A percentile compares a stretch with the other conserved stretches of the same genome.
phyloP scores from a whole-genome alignment of 495 filamentous ascomycete genomes.

The Podospora fimiseda region DNA sequence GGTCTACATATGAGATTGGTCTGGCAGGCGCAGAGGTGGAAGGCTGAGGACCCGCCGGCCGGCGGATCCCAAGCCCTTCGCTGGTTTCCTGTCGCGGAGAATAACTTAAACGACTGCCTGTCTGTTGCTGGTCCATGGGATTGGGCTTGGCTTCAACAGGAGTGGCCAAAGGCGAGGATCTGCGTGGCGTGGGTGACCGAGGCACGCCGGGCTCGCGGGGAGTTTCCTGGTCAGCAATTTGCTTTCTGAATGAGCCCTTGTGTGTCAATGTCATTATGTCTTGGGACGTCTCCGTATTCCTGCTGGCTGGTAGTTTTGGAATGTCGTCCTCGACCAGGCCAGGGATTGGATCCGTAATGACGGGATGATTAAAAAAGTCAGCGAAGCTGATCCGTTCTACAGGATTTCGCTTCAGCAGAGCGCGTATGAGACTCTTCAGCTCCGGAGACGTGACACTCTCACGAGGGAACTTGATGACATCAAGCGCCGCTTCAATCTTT shows the following conservation, averaged over 20 bases:
- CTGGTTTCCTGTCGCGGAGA: slow-evolving; percentile 33
- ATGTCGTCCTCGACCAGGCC: slow-evolving; percentile 72
- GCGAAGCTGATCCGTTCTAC: slow-evolving; percentile 77
- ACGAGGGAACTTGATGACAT: slow-evolving; percentile 73
- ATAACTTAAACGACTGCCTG: slow-evolving; percentile 20
- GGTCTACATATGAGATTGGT: slow-evolving; percentile 26
- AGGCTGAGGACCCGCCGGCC: slow-evolving; percentile 25
- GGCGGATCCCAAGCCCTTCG: slow-evolving; percentile 42
- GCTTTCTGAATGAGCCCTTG: slow-evolving; percentile 17
- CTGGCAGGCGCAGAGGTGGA: slow-evolving; percentile 37
- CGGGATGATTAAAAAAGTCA: slow-evolving; percentile 67
- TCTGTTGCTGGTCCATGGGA: slow-evolving; percentile 20
- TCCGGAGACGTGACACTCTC: slow-evolving; percentile 64
- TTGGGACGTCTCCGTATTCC: slow-evolving; percentile 21
- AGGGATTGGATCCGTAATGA: slow-evolving; percentile 75
- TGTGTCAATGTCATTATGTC: slow-evolving; percentile 19
- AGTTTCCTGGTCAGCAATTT: slow-evolving; percentile 26
- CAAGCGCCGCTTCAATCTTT: slow-evolving; percentile 81
- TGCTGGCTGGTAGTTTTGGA: slow-evolving; percentile 29
- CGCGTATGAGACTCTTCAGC: slow-evolving; percentile 75
- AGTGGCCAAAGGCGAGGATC: slow-evolving; percentile 33
- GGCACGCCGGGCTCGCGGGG: slow-evolving; percentile 23
- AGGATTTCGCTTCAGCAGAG: slow-evolving; percentile 76
- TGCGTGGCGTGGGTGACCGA: slow-evolving; percentile 32
- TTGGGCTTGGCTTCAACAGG: slow-evolving; percentile 31